phyloP scores from a whole-genome alignment of 2,329 filamentous ascomycete genomes.

The Colletotrichum horii region DNA sequence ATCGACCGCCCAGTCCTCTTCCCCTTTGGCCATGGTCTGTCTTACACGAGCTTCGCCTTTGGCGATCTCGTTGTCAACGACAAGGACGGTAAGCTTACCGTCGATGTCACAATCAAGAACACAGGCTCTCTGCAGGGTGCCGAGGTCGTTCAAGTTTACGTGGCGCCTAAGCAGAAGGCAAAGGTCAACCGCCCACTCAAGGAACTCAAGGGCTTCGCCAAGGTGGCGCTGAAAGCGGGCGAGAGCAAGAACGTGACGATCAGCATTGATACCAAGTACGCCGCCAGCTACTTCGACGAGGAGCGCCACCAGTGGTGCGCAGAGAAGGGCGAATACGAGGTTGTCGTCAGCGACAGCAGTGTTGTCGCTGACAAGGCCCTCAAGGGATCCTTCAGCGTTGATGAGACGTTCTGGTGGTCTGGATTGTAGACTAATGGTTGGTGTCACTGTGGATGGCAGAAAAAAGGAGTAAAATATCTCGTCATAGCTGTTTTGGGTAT shows the following conservation, averaged over 20 bases:
- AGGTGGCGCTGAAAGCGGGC: constrained; percentile 63
- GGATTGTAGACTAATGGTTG: constrained; percentile 51
- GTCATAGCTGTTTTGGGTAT: background rate
- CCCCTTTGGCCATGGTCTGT: constrained; percentile 74
- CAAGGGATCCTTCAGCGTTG: constrained; percentile 59
- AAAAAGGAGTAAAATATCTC: background rate
- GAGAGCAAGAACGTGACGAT: constrained; percentile 64
- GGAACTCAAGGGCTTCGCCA: constrained; percentile 64
- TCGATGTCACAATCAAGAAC: constrained; percentile 59
- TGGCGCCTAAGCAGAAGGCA: constrained; percentile 51
- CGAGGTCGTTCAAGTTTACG: constrained; percentile 55
- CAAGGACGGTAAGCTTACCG: constrained; percentile 46
- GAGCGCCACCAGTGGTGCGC: constrained; percentile 67
- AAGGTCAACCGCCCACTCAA: constrained; percentile 55
- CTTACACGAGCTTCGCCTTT: constrained; percentile 69
- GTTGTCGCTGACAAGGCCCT: constrained; percentile 51
- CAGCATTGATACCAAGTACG: constrained; percentile 65
- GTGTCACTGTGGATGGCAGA: background rate
- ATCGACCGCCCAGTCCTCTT: constrained; percentile 64
- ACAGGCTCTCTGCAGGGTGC: constrained; percentile 51
- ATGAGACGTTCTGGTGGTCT: constrained; percentile 70
- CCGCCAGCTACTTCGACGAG: constrained; percentile 75
- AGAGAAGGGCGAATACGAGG: constrained; percentile 68
- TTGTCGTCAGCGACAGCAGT: constrained; percentile 66
- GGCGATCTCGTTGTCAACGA: constrained; percentile 46